Evolutionary conservation across 2,329 filamentous ascomycete genomes (phyloP).

Genomic region (Triangularia setosa): DNA sequence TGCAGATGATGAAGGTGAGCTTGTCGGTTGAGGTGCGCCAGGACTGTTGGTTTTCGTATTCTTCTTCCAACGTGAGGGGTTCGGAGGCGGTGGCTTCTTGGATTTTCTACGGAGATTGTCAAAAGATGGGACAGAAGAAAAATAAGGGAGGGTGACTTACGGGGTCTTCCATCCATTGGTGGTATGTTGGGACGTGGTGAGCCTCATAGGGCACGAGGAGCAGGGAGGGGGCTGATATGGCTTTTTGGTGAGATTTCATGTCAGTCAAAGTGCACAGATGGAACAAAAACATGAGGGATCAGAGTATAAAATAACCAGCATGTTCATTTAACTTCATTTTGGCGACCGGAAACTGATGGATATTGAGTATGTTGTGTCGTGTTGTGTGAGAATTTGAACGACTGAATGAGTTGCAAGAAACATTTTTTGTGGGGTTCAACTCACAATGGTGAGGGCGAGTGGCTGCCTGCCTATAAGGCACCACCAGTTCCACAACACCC

Average conservation of each 20-base stretch:
- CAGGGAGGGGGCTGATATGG: slow-evolving; percentile 59
- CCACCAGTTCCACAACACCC: background rate
- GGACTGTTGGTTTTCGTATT: slow-evolving; percentile 84
- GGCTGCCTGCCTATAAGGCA: background rate
- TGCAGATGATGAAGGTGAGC: slow-evolving; percentile 84
- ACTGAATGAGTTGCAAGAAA: background rate
- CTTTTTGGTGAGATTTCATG: slow-evolving; percentile 46
- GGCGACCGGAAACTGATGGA: background rate
- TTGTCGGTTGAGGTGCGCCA: slow-evolving; percentile 84
- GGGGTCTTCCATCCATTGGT: slow-evolving; percentile 87
- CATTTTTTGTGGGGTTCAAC: background rate
- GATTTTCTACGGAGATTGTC: slow-evolving; percentile 52
- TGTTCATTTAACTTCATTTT: slow-evolving; percentile 26
- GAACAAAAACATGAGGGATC: background rate
- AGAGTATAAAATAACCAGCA: slow-evolving; percentile 11
- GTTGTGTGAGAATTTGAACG: background rate
- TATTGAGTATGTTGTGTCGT: background rate
- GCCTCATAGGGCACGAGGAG: slow-evolving; percentile 80
- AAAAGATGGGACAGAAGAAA: background rate
- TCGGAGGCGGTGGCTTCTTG: slow-evolving; percentile 86
- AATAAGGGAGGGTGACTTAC: slow-evolving; percentile 35
- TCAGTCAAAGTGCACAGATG: background rate
- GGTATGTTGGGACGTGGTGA: slow-evolving; percentile 79
- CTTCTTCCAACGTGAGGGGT: slow-evolving; percentile 71
- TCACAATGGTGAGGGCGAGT: background rate